Conservation (phyloP, 1,139 yeast genomes). For the Hemisphaericaspora xylofermentans region DNA sequence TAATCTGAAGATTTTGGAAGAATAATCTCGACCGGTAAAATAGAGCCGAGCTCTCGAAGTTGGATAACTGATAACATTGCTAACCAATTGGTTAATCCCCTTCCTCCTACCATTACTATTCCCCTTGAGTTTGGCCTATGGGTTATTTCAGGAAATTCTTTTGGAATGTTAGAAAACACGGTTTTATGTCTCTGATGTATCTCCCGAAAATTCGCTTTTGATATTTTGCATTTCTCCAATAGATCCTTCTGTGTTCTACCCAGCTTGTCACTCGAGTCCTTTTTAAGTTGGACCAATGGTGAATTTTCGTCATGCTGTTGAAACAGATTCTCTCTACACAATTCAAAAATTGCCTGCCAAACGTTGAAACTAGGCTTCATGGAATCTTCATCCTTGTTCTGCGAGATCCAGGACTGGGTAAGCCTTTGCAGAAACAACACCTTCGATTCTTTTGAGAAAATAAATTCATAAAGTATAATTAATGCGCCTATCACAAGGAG, state of each 20-base stretch:
- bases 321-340: not conserved
- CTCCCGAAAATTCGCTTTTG: constrained; percentile 21
- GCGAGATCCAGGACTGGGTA: not conserved
- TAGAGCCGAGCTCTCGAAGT: constrained; percentile 32
- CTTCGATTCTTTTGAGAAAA: not conserved
- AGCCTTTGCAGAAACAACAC: not conserved
- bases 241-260: constrained; percentile 21
- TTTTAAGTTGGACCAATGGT: constrained; percentile 1
- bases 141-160: constrained; percentile 19
- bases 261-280: not conserved
- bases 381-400: not conserved
- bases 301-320: not conserved
- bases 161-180: constrained; percentile 24
- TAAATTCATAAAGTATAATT: not conserved
- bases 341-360: not conserved
- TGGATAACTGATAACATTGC: constrained; percentile 34
- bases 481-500: not conserved
- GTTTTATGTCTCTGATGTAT: constrained; percentile 24
- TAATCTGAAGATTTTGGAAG: constrained; percentile 33
- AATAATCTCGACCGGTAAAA: constrained; percentile 35
- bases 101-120: constrained; percentile 38
- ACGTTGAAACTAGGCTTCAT: not conserved
- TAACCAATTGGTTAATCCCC: constrained; percentile 32
- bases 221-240: constrained; percentile 26
- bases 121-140: constrained; percentile 28